phyloP scores from a whole-genome alignment of 2,329 filamentous ascomycete genomes.

The Talaromyces sp. region DNA sequence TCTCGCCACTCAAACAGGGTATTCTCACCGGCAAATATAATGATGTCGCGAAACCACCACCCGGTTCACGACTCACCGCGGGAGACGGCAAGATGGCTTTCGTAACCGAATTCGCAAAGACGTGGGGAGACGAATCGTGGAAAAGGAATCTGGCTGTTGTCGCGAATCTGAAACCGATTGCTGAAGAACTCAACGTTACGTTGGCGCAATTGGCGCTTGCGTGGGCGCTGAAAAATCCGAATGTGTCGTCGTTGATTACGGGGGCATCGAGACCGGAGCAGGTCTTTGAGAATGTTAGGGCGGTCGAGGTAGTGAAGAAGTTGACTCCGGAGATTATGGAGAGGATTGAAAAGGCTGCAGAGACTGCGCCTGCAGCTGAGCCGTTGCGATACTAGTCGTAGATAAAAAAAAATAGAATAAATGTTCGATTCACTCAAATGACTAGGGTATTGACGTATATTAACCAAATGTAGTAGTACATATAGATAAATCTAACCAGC shows the following conservation, averaged over 20 bases:
- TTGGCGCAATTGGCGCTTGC: conserved; percentile 55
- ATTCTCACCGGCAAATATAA: conserved; percentile 64
- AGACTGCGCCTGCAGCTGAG: conserved; percentile 2
- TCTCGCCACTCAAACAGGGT: conserved; percentile 56
- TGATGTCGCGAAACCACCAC: conserved; percentile 22
- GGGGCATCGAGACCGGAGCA: conserved; percentile 44
- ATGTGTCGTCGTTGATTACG: conserved; percentile 44
- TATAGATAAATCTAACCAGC: neutral
- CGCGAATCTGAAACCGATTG: conserved; percentile 49
- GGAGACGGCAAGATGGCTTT: conserved; percentile 55
- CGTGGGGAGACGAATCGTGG: conserved; percentile 40
- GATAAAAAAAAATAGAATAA: neutral
- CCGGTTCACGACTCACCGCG: conserved; percentile 55
- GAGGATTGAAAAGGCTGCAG: conserved; percentile 13
- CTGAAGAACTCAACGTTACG: conserved; percentile 59
- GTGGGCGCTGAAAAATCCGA: conserved; percentile 55
- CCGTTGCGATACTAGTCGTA: conserved; percentile 7
- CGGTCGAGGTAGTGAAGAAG: conserved; percentile 12
- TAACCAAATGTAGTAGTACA: neutral
- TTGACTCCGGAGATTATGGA: conserved; percentile 17
- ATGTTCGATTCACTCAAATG: neutral
- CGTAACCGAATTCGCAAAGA: conserved; percentile 43
- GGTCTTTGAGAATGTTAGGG: conserved; percentile 40
- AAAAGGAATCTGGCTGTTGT: conserved; percentile 30
- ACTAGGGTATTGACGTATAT: neutral